Evolutionary conservation across 2,329 filamentous ascomycete genomes (phyloP), one percentile per base, ranked within the genome.

Genomic region (Fusarium sp.): DNA sequence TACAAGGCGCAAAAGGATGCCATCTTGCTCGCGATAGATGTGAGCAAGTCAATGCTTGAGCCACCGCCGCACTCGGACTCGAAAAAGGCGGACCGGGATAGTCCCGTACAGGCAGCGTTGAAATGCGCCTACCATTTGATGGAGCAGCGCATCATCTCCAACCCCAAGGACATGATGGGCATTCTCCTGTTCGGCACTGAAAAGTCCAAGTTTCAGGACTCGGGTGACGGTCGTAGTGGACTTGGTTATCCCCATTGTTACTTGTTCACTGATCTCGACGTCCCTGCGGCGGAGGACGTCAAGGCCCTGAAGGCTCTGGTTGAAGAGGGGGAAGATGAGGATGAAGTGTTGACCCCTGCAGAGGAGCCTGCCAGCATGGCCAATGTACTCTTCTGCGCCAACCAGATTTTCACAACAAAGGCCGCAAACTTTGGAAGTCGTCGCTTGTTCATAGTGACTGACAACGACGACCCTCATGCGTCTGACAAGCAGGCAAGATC

Each of bases 141-240:
- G 94, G 94, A 98, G 84, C 96, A 98, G 84, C 94, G 96, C 77
- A 98, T 99, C 82, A 98, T 99, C 77, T 96, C 96, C 5, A 96
- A 95, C 71, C 96, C 96, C 2, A 95, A 93, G 79, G 96, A 99
- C 71, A 97, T 98, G 94, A 98, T 99, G 89, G 95, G 96, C 2
- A 93, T 99, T 29, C 82, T 99, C 40, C 87, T 99, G 1, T 99
- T 97, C 80, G 95, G 95, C 10, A 99, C 96, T 0, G 88, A 97
- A 79, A 90, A 94, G 83, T 94, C 94, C 42, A 95, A 92, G 77
- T 95, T 95, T 73, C 90, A 92, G 54, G 90, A 91, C 18, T 91
- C 92, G 52, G 88, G 90, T 67, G 90, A 88, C 56, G 90, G 88
- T 34, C 86, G 87, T 9, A 87, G 86, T 64, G 89, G 88, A 14